Conservation (phyloP, 768 basidiomycete genomes). For the Mycena rebaudengoi region DNA sequence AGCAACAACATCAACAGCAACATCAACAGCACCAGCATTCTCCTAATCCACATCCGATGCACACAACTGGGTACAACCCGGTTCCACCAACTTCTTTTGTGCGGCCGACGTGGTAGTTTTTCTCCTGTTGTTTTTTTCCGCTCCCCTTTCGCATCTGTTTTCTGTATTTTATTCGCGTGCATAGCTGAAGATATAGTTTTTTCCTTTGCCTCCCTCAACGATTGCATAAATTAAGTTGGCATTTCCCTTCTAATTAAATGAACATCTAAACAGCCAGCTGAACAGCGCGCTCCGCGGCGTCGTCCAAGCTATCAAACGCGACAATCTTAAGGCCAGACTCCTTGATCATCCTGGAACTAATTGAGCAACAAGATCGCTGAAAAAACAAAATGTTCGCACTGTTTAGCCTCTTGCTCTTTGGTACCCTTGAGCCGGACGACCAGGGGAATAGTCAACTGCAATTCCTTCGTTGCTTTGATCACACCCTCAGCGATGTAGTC, state of each 20-base stretch:
- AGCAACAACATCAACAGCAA: conserved; percentile 36
- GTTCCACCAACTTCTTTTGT: conserved; percentile 51
- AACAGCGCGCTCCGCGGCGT: conserved; percentile 86
- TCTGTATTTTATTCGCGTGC: conserved; percentile 49
- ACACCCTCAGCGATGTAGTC: conserved; percentile 99
- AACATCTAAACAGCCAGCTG: conserved; percentile 58
- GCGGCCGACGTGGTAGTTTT: conserved; percentile 57
- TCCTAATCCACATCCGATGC: conserved; percentile 41
- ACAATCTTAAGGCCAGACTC: conserved; percentile 93
- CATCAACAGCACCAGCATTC: conserved; percentile 41
- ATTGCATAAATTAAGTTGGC: conserved; percentile 23
- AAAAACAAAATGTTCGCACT: conserved; percentile 60
- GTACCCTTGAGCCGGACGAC: conserved; percentile 97
- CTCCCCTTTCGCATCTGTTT: conserved; percentile 35
- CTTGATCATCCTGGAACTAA: conserved; percentile 80
- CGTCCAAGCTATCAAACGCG: conserved; percentile 92
- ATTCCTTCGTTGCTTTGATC: conserved; percentile 96
- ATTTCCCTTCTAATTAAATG: conserved; percentile 21
- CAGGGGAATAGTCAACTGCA: conserved; percentile 84
- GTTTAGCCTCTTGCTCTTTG: conserved; percentile 94
- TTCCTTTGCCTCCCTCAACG: not conserved
- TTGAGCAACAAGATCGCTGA: conserved; percentile 23
- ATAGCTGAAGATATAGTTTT: conserved; percentile 39
- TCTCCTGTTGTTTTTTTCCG: conserved; percentile 30
- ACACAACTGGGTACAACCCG: conserved; percentile 49